Evolutionary conservation across 2,329 filamentous ascomycete species (phyloP), one percentile per base, ranked within the genome.

Genomic region (Emydomyces testavorans): DNA sequence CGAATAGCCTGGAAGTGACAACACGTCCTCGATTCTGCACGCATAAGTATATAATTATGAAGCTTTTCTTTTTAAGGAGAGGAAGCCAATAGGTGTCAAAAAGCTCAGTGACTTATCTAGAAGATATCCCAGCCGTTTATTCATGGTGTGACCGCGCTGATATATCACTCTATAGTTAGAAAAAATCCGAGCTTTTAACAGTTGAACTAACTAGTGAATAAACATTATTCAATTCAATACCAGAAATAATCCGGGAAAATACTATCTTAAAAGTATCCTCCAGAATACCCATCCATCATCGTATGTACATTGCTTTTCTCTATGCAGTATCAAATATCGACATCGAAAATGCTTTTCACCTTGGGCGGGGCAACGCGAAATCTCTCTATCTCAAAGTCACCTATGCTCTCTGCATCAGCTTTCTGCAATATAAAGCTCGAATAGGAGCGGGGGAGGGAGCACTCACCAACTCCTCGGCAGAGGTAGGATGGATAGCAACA

Each of bases 401-500:
- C 53, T 54, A 46, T 45, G 43, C 4, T 18, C 7, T 50, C 24
- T 51, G 39, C 29, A 35, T 45, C n/a, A 43, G 34, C 11, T 21
- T 20, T 8, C 16, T 15, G 3, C 2, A 24, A 23, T 21, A 20
- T 21, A 15, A 38, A 37, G 11, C 18, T 35, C 24, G 8, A 10
- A 23, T 4, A 18, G 20, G 20, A 18, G 37, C 18, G 3, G 1
- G 18, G 39, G 13, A 18, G 28, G 21, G 6, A 16, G 28, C 58
- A 20, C 64, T 66, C 42, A 85, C 82, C 65, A 87, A 61, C 67
- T 87, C 83, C 66, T 87, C 83, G 1, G 83, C 79, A 56, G 80
- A 83, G 10, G 83, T 87, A 16, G 83, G 83, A 66, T 87, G 83
- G 57, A 87, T 87, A 50, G 83, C 82, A 46, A 86, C 79, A 57